Percentiles rank a stretch among this genome's conserved stretches.
phyloP scores from a whole-genome alignment of 768 basidiomycete species.

The Jaapia argillacea region DNA sequence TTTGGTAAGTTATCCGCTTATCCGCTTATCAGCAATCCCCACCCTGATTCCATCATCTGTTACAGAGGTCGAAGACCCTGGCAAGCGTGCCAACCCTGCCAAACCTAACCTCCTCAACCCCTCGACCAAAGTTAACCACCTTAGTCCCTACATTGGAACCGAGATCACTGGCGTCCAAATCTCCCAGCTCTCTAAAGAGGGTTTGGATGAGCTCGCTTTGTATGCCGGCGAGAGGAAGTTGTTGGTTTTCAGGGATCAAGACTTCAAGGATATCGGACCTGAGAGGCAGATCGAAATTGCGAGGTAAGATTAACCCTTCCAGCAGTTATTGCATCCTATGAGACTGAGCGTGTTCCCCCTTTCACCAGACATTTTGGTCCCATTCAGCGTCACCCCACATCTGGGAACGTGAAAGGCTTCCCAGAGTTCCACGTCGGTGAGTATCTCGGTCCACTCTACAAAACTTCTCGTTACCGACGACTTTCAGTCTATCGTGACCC shows the following conservation, averaged over 20 bases:
- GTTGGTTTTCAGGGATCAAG: constrained; percentile 47
- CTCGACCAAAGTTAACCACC: constrained; percentile 25
- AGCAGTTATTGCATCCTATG: too few relatives aligned
- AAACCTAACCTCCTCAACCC: constrained; percentile 40
- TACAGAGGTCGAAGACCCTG: constrained; percentile 34
- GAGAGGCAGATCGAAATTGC: constrained; percentile 45
- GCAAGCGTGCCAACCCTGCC: constrained; percentile 34
- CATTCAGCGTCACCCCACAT: too few relatives aligned
- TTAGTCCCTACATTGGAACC: constrained; percentile 44
- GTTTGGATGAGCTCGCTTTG: constrained; percentile 36
- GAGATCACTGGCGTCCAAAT: constrained; percentile 42
- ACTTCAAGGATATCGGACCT: constrained; percentile 47
- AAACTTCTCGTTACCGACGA: too few relatives aligned
- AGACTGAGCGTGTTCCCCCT: too few relatives aligned
- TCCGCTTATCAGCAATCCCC: background rate
- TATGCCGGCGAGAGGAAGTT: constrained; percentile 43
- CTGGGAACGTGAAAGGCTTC: too few relatives aligned
- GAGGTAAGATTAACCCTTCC: constrained; percentile 18
- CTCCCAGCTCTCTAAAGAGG: constrained; percentile 36
- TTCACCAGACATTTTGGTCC: too few relatives aligned
- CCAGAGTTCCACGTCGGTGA: too few relatives aligned
- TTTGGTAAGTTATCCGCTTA: constrained; percentile 24
- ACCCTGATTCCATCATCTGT: background rate
- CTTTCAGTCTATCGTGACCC: too few relatives aligned
- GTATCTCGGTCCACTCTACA: too few relatives aligned